Percentiles rank a stretch among this genome's conserved stretches.
Evolutionary conservation across 257 asterid species (phyloP).

Genomic region (Eustoma russellianum): DNA sequence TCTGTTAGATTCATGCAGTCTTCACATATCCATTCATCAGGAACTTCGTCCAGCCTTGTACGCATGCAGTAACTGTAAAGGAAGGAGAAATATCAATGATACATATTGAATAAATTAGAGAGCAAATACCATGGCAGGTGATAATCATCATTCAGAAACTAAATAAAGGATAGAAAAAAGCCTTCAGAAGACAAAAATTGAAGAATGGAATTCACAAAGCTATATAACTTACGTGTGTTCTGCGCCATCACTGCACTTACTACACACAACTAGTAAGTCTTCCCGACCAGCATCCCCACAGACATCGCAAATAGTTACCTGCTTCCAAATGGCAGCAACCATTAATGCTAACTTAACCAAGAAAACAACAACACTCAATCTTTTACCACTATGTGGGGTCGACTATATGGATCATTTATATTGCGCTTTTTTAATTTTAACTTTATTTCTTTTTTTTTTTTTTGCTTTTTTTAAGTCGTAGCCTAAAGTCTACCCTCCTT

Average conservation of each 20-base stretch:
- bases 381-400: too few relatives aligned
- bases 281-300: constrained; percentile 97
- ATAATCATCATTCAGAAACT: constrained; percentile 1
- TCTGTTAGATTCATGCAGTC: constrained; percentile 35
- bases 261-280: constrained; percentile 83
- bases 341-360: neutral
- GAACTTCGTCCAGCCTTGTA: constrained; percentile 52
- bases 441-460: too few relatives aligned
- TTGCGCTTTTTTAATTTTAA: too few relatives aligned
- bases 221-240: constrained; percentile 72
- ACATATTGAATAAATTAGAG: too few relatives aligned
- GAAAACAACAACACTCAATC: too few relatives aligned
- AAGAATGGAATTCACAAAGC: neutral
- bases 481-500: too few relatives aligned
- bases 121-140: neutral
- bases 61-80: constrained; percentile 87
- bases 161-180: neutral
- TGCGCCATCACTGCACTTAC: constrained; percentile 86
- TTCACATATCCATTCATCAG: constrained; percentile 92
- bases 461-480: too few relatives aligned
- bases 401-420: too few relatives aligned
- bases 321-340: constrained; percentile 13
- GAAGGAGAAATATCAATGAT: constrained; percentile 2
- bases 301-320: constrained; percentile 96
- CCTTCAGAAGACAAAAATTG: neutral